Percentiles rank a stretch among this genome's conserved stretches.
phyloP scores from a whole-genome alignment of 1,284 basidiomycete species.

The Pseudozyma flocculosa region DNA sequence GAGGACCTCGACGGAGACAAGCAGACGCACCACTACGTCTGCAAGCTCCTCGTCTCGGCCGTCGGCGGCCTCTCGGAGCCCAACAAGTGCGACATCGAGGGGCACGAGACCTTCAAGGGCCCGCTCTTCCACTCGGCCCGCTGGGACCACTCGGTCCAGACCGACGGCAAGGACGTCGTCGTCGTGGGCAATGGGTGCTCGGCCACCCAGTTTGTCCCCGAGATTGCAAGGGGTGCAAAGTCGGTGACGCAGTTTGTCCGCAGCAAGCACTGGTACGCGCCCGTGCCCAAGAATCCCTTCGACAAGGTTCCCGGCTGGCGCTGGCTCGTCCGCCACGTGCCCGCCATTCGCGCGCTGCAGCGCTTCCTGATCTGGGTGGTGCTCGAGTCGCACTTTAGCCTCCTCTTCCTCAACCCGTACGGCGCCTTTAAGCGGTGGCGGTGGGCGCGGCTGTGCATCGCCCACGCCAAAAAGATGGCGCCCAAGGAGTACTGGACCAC shows the following conservation, averaged over 20 bases:
- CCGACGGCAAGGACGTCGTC: slow-evolving; percentile 56
- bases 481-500: slow-evolving; percentile 50
- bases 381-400: slow-evolving; percentile 45
- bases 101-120: slow-evolving; percentile 50
- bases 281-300: slow-evolving; percentile 36
- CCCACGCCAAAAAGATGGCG: slow-evolving; percentile 43
- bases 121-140: slow-evolving; percentile 57
- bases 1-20: slow-evolving; percentile 16
- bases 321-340: slow-evolving; percentile 39
- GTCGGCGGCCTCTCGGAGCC: slow-evolving; percentile 53
- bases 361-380: slow-evolving; percentile 46
- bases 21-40: slow-evolving; percentile 43
- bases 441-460: slow-evolving; percentile 37
- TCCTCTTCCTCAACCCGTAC: slow-evolving; percentile 29
- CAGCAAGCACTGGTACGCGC: slow-evolving; percentile 52
- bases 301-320: slow-evolving; percentile 37
- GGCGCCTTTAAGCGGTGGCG: slow-evolving; percentile 32
- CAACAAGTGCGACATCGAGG: slow-evolving; percentile 47
- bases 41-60: slow-evolving; percentile 48
- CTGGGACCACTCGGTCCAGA: slow-evolving; percentile 55
- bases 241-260: slow-evolving; percentile 48
- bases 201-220: slow-evolving; percentile 49
- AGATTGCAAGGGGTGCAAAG: slow-evolving; percentile 40
- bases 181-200: slow-evolving; percentile 55
- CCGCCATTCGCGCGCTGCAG: slow-evolving; percentile 36